phyloP scores from a whole-genome alignment of 257 asterid genomes.

The Capsicum pubescens region DNA sequence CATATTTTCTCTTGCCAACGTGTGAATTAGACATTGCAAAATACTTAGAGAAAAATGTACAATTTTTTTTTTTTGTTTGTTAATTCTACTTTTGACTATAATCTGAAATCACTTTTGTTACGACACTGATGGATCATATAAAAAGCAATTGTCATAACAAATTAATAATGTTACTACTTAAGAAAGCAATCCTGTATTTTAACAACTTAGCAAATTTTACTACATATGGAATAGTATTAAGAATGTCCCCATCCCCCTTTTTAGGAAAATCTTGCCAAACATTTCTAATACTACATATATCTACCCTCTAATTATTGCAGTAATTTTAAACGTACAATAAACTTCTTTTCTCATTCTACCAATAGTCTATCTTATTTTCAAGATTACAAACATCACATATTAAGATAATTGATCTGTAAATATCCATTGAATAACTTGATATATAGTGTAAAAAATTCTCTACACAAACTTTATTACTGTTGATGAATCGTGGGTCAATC shows the following conservation, averaged over 20 bases:
- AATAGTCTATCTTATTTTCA: not conserved
- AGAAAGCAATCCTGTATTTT: not conserved
- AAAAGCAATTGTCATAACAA: not conserved
- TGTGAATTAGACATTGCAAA: not conserved
- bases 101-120: not conserved
- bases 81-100: not conserved
- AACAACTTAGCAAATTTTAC: not conserved
- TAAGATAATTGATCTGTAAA: too few relatives aligned
- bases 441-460: too few relatives aligned
- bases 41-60: not conserved
- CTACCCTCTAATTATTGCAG: not conserved
- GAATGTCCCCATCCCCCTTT: not conserved
- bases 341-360: not conserved
- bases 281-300: not conserved
- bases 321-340: not conserved
- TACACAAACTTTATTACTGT: not conserved
- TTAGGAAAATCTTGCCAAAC: conserved; percentile 1
- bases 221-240: not conserved
- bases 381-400: not conserved
- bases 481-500: not conserved
- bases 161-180: not conserved
- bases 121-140: not conserved
- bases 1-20: not conserved
- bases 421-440: too few relatives aligned
- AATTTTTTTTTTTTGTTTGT: not conserved